Base-by-base conservation (phyloP, 306 rosid genomes). In the Glycine soja region DNA sequence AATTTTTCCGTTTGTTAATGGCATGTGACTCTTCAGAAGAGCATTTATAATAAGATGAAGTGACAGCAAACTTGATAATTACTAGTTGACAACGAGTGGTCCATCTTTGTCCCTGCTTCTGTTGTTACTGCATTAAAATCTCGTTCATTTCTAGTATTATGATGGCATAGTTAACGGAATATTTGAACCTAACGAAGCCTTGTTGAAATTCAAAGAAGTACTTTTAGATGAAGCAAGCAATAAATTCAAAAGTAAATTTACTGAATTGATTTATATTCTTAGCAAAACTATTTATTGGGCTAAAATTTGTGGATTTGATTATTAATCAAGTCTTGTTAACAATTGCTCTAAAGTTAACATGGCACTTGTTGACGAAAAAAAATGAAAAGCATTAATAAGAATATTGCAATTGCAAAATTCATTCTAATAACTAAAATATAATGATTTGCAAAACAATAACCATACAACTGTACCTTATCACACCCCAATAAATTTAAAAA, bases 51-150 rank as follows among this genome's bases (percentile, higher is more conserved):
- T 9, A n/a, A 36, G 67, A 76, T 74, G 76, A 79, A 75, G 86
- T 63, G 86, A 82, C 89, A 82, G 74, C 56, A 18, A 38, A 79
- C 3, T 82, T 82, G 86, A 79, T 74, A 69, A 86, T 79, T 86
- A 46, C 73, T 54, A 61, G 45, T 82, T 79, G 51, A 40, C 71
- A 70, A 24, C 5, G 24, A 15, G 80, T 79, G 87, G 83, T 79
- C 89, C 85, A 79, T 71, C 81, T 50, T 6, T 75, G 72, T 64
- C 85, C 58, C 9, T 42, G 63, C 72, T 9, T 61, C 30, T 59
- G 46, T 54, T 32, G 40, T 73, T 56, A 47, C 47, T n/a, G 66
- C 70, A 72, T 64, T 83, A 54, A 24, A 64, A 78, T 78, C 70
- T 73, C 58, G 0, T 78, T 46, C 71, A 16, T 72, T 65, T 83